phyloP scores from a whole-genome alignment of 2,329 filamentous ascomycete genomes.

The Sarocladium strictum region DNA sequence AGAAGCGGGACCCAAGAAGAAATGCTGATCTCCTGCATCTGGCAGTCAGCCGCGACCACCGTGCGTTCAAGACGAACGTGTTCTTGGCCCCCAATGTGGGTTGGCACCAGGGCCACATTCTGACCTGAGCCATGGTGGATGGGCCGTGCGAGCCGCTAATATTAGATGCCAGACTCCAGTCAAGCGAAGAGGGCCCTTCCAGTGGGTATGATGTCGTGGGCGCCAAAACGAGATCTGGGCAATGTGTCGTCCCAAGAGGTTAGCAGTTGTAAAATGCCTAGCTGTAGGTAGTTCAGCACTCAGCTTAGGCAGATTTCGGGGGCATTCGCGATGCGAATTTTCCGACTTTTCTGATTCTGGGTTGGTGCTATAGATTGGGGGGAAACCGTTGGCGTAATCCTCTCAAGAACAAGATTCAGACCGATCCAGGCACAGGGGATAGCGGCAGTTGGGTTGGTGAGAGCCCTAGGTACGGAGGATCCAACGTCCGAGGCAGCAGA shows the following conservation, averaged over 20 bases:
- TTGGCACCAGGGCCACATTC: neutral
- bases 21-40: neutral
- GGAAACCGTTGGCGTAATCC: neutral
- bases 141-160: constrained; percentile 5
- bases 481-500: neutral
- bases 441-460: neutral
- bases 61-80: neutral
- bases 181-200: too few relatives aligned
- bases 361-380: neutral
- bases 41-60: neutral
- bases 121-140: neutral
- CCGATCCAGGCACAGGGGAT: constrained; percentile 7
- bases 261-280: too few relatives aligned
- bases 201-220: neutral
- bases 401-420: neutral
- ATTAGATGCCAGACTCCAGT: too few relatives aligned
- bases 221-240: neutral
- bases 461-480: neutral
- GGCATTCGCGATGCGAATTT: neutral
- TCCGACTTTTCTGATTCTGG: neutral
- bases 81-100: neutral
- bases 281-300: neutral
- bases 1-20: neutral
- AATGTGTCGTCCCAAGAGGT: neutral
- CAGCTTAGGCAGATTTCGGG: neutral